These are phyloP conservation scores for Raphanus sativus DNA, from an alignment of 345 rosid species.

Conservation along the genomic window DNA sequence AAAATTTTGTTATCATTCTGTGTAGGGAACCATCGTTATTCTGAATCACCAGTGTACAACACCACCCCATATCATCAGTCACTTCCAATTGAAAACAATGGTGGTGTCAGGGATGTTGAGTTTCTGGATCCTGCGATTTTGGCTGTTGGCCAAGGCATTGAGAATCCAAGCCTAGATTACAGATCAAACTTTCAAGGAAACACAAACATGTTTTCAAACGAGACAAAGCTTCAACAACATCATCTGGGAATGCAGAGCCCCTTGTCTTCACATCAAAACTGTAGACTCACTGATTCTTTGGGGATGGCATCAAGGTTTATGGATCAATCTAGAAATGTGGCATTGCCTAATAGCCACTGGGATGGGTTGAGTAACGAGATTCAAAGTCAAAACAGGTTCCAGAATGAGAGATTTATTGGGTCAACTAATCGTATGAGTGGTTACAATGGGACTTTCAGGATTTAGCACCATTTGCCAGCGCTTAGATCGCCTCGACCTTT, in stretches of 20 bases:
- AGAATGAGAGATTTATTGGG: slow-evolving; percentile 70
- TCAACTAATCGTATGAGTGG: slow-evolving; percentile 60
- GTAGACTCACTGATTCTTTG: slow-evolving; percentile 54
- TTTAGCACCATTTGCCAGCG: slow-evolving; percentile 37
- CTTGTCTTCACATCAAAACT: slow-evolving; percentile 52
- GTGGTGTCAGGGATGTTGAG: slow-evolving; percentile 62
- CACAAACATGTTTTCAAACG: slow-evolving; percentile 52
- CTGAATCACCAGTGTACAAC: slow-evolving; percentile 50
- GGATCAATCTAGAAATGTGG: slow-evolving; percentile 52
- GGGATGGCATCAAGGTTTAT: slow-evolving; percentile 61
- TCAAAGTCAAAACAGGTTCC: slow-evolving; percentile 57
- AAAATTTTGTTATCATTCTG: slow-evolving; percentile 1
- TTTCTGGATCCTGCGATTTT: slow-evolving; percentile 93
- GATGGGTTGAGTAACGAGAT: slow-evolving; percentile 69
- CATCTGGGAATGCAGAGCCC: slow-evolving; percentile 70
- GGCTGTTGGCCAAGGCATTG: slow-evolving; percentile 81
- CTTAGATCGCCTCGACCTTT: slow-evolving; percentile 4
- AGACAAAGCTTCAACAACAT: slow-evolving; percentile 51
- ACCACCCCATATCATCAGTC: slow-evolving; percentile 60
- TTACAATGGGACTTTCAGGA: slow-evolving; percentile 73
- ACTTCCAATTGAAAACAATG: slow-evolving; percentile 40
- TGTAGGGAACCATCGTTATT: slow-evolving; percentile 53
- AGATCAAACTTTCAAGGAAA: slow-evolving; percentile 58
- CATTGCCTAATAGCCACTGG: slow-evolving; percentile 63
- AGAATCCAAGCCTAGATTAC: slow-evolving; percentile 55